These are phyloP conservation scores for Zygnema cylindricum DNA, from an alignment of 139 green algal species.

Conservation along the genomic window DNA sequence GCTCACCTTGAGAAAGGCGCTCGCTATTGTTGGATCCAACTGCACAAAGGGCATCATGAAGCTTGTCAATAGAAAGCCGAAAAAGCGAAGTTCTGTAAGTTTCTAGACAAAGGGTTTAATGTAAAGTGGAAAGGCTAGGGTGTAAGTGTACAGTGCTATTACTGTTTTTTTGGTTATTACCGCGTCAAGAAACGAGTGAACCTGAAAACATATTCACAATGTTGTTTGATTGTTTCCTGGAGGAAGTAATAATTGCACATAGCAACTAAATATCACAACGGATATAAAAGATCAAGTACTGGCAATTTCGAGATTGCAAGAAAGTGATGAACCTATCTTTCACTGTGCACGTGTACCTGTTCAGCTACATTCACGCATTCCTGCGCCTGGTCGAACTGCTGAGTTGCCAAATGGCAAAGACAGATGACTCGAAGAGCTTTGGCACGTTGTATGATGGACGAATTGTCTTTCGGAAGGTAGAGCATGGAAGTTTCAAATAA, in stretches of 20 bases:
- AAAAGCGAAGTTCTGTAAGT: too few relatives aligned
- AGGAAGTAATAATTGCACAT: background rate
- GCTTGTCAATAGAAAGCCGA: too few relatives aligned
- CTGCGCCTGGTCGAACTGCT: constrained; percentile 33
- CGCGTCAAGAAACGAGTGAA: too few relatives aligned
- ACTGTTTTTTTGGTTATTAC: too few relatives aligned
- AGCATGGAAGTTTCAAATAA: constrained; percentile 32
- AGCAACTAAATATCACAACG: too few relatives aligned
- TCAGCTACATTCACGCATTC: constrained; percentile 43
- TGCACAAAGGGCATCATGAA: constrained; percentile 18
- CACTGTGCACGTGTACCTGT: constrained; percentile 12
- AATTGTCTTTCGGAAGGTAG: constrained; percentile 8
- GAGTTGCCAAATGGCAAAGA: constrained; percentile 37
- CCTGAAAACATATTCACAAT: too few relatives aligned
- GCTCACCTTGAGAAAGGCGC: constrained; percentile 31
- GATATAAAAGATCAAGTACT: too few relatives aligned
- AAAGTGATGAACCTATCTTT: too few relatives aligned
- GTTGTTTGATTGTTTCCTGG: background rate
- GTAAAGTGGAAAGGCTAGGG: too few relatives aligned
- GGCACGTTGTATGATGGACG: background rate
- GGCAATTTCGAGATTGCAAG: too few relatives aligned
- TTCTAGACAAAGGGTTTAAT: too few relatives aligned
- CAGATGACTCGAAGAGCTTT: constrained; percentile 42
- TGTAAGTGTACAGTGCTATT: too few relatives aligned
- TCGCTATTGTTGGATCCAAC: constrained; percentile 38